phyloP scores from a whole-genome alignment of 2,329 filamentous ascomycete species.

The Chaetomiaceae sp. region DNA sequence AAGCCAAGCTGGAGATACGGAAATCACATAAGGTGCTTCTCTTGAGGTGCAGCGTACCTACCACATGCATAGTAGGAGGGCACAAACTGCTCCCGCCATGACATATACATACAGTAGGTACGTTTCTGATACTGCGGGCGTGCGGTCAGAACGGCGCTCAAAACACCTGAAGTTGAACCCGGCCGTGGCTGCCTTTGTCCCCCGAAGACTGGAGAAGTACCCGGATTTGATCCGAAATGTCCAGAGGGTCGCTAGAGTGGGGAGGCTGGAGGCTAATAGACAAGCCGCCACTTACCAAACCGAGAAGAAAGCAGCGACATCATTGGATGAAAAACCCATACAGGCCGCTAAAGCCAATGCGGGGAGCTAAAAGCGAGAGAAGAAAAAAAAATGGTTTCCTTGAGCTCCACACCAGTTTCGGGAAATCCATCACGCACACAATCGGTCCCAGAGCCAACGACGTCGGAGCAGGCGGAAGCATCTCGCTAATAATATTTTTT shows the following conservation, averaged over 20 bases:
- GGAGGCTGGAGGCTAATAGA: background rate
- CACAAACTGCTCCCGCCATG: no score
- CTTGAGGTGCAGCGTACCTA: no score
- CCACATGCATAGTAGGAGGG: no score
- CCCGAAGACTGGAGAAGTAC: background rate
- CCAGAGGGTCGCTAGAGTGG: background rate
- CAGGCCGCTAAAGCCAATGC: background rate
- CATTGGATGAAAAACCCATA: constrained; percentile 3
- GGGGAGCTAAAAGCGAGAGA: background rate
- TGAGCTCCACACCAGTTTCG: constrained; percentile 8
- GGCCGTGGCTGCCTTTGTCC: background rate
- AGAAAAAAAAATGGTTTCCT: background rate
- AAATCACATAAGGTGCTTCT: no score
- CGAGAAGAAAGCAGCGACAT: background rate
- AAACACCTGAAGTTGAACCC: background rate
- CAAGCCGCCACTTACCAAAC: constrained; percentile 14
- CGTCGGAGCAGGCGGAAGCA: background rate
- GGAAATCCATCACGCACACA: constrained; percentile 16
- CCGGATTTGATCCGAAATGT: background rate
- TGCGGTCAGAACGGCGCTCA: no score
- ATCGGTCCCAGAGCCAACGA: background rate
- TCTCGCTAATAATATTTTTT: background rate
- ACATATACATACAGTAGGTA: no score
- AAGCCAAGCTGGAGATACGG: no score
- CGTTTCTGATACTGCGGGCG: no score